Base-by-base conservation (phyloP, 208 protist species). In the Leishmania aethiopica region DNA sequence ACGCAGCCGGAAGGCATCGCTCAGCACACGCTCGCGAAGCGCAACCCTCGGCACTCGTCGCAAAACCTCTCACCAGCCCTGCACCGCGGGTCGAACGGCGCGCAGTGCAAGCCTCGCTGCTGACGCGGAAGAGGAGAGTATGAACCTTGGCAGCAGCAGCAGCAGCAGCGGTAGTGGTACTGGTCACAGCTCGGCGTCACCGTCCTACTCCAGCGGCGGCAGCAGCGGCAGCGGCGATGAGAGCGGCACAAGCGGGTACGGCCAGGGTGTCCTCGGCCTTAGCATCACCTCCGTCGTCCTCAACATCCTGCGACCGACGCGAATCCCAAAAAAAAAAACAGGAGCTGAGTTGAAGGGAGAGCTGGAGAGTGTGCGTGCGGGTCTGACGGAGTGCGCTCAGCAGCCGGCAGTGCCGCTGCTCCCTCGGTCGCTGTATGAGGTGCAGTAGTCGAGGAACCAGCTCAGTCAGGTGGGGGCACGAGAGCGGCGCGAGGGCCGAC, bases 251-350 rank as follows among this genome's bases (percentile, higher is more conserved):
- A 57, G 47, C 53, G 57, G 37, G 64, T 51, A 47, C 59, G 64
- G 32, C 35, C 3, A 32, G 8, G 7, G 22, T 0, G 5, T 32
- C 55, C 35, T 67, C 7, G 40, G 19, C 40, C 72, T 80, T 53
- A 79, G 81, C 75, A 74, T 84, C 47, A 84, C 71, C 42, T 75
- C 81, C 62, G 80, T 75, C 8, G 67, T 77, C 55, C 35, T 84
- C 74, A 55, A 84, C 35, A 37, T 84, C 17, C 75, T 80, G 47
- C 74, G 69, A 32, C 75, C 81, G 8, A 49, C 17, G 77, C 42
- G 35, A 81, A 78, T 13, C 22, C 70, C n/a, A n/a, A n/a, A 55
- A 2, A 51, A 78, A 88, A 88, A 81, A 79, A 22, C 11, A 55
- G 25, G 51, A 4, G 37, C 28, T 7, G 66, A 37, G 19, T 1